These are phyloP conservation scores for Carex kokanica DNA, from an alignment of 176 grass and related monocot genomes.

Conservation along the genomic window DNA sequence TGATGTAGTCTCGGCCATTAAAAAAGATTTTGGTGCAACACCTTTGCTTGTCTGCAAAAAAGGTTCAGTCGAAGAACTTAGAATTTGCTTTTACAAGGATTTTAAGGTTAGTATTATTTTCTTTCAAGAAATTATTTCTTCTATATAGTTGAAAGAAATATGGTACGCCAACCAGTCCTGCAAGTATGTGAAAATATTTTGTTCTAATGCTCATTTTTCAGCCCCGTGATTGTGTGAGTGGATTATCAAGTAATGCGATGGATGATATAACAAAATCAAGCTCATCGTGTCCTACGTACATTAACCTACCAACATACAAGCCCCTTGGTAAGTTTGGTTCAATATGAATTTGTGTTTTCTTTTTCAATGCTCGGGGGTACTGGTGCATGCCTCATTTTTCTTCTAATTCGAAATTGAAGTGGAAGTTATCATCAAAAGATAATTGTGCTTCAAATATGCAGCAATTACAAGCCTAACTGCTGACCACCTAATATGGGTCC, in stretches of 20 bases:
- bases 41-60: slow-evolving; percentile 62
- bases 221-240: slow-evolving; percentile 72
- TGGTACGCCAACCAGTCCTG: not conserved
- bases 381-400: not conserved
- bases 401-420: not conserved
- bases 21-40: slow-evolving; percentile 58
- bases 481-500: too few relatives aligned
- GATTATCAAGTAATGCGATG: slow-evolving; percentile 17
- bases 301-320: slow-evolving; percentile 61
- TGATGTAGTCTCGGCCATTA: slow-evolving; percentile 51
- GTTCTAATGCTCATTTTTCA: slow-evolving; percentile 28
- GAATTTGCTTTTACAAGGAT: slow-evolving; percentile 89
- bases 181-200: not conserved
- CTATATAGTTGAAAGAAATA: not conserved
- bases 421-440: not conserved
- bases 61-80: slow-evolving; percentile 74
- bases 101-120: slow-evolving; percentile 56
- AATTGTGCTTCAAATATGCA: not conserved
- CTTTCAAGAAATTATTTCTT: not conserved
- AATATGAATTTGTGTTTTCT: not conserved
- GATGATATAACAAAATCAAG: slow-evolving; percentile 21
- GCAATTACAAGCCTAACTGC: not conserved
- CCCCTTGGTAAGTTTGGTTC: slow-evolving; percentile 45
- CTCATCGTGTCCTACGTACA: slow-evolving; percentile 43
- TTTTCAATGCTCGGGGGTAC: not conserved